Percentiles rank a stretch among this genome's conserved stretches.
Evolutionary conservation across 1,284 basidiomycete genomes (phyloP).

Genomic region (Ceratobasidium sp.): DNA sequence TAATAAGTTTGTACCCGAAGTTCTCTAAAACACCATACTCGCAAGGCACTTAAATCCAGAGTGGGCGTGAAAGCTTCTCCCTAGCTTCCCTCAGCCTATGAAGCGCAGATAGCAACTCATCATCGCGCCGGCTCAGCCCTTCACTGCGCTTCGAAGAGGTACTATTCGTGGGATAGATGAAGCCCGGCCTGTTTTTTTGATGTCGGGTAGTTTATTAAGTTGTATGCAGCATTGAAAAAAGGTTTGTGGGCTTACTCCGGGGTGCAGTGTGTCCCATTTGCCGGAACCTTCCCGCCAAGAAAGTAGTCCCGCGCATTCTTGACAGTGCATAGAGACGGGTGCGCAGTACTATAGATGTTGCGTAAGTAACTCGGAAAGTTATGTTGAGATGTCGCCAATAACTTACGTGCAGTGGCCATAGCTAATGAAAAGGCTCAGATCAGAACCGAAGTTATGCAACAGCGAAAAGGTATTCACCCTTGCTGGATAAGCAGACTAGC

Average conservation of each 20-base stretch:
- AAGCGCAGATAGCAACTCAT: neutral
- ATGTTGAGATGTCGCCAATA: neutral
- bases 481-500: slow-evolving; percentile 46
- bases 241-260: slow-evolving; percentile 13
- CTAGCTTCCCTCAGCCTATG: neutral
- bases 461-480: slow-evolving; percentile 39
- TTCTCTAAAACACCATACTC: too few relatives aligned
- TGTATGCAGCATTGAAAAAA: neutral
- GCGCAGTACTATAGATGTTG: slow-evolving; percentile 30
- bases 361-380: too few relatives aligned
- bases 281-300: slow-evolving; percentile 47
- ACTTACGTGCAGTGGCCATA: slow-evolving; percentile 48
- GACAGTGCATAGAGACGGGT: slow-evolving; percentile 48
- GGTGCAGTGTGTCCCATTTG: slow-evolving; percentile 45
- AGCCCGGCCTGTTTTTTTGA: slow-evolving; percentile 12
- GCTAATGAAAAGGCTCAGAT: slow-evolving; percentile 1
- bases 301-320: slow-evolving; percentile 47
- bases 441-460: neutral
- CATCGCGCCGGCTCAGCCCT: neutral
- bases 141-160: neutral
- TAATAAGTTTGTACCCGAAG: too few relatives aligned
- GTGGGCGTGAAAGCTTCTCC: neutral
- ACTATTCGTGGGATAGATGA: slow-evolving; percentile 10
- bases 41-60: too few relatives aligned
- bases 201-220: neutral